A percentile compares a stretch with the other conserved stretches of the same genome.
These are phyloP conservation scores for Xenosphaeropsis pyriputrescens DNA, from an alignment of 2,329 filamentous ascomycete genomes.

Conservation along the genomic window DNA sequence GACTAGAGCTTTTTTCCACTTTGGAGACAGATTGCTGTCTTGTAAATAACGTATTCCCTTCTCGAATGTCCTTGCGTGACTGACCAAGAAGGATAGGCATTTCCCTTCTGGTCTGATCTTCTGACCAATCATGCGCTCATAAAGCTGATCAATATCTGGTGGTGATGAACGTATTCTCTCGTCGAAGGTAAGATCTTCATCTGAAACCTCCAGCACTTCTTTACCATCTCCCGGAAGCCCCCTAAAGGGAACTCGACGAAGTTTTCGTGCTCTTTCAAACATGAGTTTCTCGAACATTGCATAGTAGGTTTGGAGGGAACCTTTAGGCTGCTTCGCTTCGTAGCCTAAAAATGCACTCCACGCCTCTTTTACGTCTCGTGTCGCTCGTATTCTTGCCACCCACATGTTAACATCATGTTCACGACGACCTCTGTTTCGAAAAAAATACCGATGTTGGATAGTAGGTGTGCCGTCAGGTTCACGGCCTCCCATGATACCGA, in stretches of 20 bases:
- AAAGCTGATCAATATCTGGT: constrained; percentile 43
- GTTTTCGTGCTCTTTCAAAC: constrained; percentile 14
- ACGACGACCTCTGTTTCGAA: background rate
- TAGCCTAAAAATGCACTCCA: constrained; percentile 29
- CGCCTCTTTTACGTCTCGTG: constrained; percentile 44
- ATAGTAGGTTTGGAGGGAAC: constrained; percentile 32
- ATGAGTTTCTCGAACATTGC: constrained; percentile 46
- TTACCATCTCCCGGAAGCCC: constrained; percentile 43
- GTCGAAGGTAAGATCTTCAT: constrained; percentile 45
- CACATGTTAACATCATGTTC: constrained; percentile 20
- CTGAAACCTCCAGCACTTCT: constrained; percentile 37
- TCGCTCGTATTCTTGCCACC: constrained; percentile 41
- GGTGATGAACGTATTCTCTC: constrained; percentile 48
- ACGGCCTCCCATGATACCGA: constrained; percentile 38
- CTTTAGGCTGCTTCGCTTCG: constrained; percentile 19
- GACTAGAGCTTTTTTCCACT: constrained; percentile 8
- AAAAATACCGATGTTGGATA: constrained; percentile 33
- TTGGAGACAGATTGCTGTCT: constrained; percentile 21
- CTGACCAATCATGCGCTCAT: constrained; percentile 36
- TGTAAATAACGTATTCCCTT: constrained; percentile 33
- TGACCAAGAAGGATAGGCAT: constrained; percentile 40
- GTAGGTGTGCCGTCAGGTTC: constrained; percentile 35
- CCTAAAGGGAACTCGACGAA: constrained; percentile 1
- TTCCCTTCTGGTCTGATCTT: constrained; percentile 31
- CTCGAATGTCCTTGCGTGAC: constrained; percentile 30